Evolutionary conservation across 2,329 filamentous ascomycete genomes (phyloP).

Genomic region (Sporothrix phasma): DNA sequence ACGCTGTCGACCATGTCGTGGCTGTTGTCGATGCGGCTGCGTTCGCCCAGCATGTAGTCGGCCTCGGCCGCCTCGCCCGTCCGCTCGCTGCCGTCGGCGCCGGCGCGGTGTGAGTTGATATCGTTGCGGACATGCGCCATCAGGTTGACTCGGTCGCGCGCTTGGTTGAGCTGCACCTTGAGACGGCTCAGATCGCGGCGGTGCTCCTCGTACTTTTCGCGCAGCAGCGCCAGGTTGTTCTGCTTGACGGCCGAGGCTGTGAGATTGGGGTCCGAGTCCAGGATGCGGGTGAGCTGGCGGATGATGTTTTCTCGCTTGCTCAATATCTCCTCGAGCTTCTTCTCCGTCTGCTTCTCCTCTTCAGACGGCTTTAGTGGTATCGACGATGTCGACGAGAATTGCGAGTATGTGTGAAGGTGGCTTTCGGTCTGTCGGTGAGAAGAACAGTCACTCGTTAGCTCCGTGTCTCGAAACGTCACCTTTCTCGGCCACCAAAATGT

Average conservation of each 20-base stretch:
- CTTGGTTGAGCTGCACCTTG: conserved; percentile 60
- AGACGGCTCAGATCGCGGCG: conserved; percentile 71
- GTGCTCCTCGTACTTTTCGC: conserved; percentile 82
- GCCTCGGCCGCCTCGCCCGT: conserved; percentile 70
- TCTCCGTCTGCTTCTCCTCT: conserved; percentile 71
- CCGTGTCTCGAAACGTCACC: neutral
- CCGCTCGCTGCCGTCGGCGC: conserved; percentile 50
- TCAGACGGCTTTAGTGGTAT: conserved; percentile 75
- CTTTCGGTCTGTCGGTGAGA: conserved; percentile 59
- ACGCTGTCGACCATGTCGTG: conserved; percentile 85
- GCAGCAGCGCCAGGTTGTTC: conserved; percentile 85
- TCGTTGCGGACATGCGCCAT: conserved; percentile 85
- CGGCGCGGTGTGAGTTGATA: conserved; percentile 79
- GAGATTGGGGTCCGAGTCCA: conserved; percentile 82
- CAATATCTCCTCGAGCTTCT: conserved; percentile 73
- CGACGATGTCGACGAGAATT: conserved; percentile 72
- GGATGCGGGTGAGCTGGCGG: conserved; percentile 71
- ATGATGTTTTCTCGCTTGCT: conserved; percentile 76
- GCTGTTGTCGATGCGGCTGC: conserved; percentile 74
- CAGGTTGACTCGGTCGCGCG: conserved; percentile 80
- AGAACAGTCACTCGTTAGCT: neutral
- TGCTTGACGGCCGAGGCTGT: conserved; percentile 92
- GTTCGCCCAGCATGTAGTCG: conserved; percentile 94
- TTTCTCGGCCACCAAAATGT: neutral
- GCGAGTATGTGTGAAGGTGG: conserved; percentile 76